A percentile compares a stretch with the other conserved stretches of the same genome.
phyloP scores from a whole-genome alignment of 192 early-diverging fungal genomes.

The Chytriomyces hyalinus region DNA sequence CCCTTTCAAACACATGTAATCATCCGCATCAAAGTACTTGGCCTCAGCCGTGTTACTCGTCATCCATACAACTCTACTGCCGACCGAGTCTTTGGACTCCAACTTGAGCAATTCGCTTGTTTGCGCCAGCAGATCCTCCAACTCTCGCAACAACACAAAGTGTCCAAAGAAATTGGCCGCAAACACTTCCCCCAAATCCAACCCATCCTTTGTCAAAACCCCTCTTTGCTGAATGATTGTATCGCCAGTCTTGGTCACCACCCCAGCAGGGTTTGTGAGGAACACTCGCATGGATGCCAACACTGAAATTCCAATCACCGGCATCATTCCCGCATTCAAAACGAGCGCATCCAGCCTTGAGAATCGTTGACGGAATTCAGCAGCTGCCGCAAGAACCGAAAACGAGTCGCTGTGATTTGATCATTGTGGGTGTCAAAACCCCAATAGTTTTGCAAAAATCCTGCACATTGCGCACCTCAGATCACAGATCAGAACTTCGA shows the following conservation, averaged over 20 bases:
- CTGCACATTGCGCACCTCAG: neutral
- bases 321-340: constrained; percentile 59
- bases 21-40: constrained; percentile 42
- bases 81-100: neutral
- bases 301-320: constrained; percentile 39
- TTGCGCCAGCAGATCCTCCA: constrained; percentile 17
- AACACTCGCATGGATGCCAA: constrained; percentile 27
- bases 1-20: constrained; percentile 53
- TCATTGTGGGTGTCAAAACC: neutral
- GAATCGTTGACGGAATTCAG: constrained; percentile 24
- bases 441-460: no score
- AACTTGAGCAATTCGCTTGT: constrained; percentile 38
- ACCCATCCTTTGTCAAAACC: constrained; percentile 41
- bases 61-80: constrained; percentile 49
- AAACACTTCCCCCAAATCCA: constrained; percentile 51
- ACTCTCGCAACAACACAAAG: constrained; percentile 48
- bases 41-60: constrained; percentile 49
- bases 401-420: neutral
- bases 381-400: constrained; percentile 6
- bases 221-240: constrained; percentile 48
- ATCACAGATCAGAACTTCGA: constrained; percentile 12
- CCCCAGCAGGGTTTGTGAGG: constrained; percentile 41
- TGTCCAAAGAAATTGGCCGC: constrained; percentile 62
- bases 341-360: constrained; percentile 46
- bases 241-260: constrained; percentile 54